Evolutionary conservation across 768 basidiomycete genomes (phyloP).

Genomic region (Naganishia onofrii): DNA sequence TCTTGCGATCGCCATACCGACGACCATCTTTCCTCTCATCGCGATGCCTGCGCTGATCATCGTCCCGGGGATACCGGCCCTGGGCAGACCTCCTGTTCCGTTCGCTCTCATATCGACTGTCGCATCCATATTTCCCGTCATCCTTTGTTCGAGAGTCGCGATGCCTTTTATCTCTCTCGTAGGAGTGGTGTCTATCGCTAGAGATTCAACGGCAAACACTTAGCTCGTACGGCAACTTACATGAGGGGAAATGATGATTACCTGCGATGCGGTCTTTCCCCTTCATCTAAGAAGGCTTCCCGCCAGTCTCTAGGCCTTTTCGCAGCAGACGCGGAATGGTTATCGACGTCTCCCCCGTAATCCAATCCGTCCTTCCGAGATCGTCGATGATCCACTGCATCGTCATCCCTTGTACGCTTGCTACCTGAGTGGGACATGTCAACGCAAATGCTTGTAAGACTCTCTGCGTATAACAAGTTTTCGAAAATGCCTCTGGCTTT

Average conservation of each 20-base stretch:
- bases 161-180: slow-evolving; percentile 8
- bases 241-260: neutral
- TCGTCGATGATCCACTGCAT: neutral
- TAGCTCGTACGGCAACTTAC: neutral
- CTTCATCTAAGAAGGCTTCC: slow-evolving; percentile 49
- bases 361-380: slow-evolving; percentile 5
- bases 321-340: neutral
- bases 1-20: neutral
- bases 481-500: slow-evolving; percentile 22
- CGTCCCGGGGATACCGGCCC: neutral
- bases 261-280: slow-evolving; percentile 26
- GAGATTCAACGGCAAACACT: neutral
- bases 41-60: neutral
- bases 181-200: slow-evolving; percentile 1
- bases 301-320: slow-evolving; percentile 49
- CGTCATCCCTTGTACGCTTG: slow-evolving; percentile 23
- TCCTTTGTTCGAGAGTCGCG: slow-evolving; percentile 31
- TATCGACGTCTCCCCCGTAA: neutral
- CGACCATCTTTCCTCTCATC: slow-evolving; percentile 34
- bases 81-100: slow-evolving; percentile 31
- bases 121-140: slow-evolving; percentile 30
- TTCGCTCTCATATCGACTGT: slow-evolving; percentile 31
- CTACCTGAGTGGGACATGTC: slow-evolving; percentile 23
- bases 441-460: slow-evolving; percentile 23
- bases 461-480: slow-evolving; percentile 8